phyloP scores from a whole-genome alignment of 345 rosid genomes.

The Citrus trifoliata region DNA sequence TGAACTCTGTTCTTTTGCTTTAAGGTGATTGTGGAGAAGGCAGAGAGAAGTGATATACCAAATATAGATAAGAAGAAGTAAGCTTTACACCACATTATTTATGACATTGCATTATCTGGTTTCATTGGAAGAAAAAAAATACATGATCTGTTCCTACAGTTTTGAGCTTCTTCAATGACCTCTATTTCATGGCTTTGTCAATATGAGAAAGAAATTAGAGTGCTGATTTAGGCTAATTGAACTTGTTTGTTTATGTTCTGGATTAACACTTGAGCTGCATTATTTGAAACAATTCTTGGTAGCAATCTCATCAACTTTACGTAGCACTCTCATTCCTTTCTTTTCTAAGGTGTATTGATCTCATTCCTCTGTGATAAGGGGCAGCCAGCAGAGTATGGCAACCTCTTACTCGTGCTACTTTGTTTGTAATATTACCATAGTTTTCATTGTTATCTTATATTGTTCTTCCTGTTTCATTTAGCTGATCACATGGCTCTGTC shows the following conservation, averaged over 20 bases:
- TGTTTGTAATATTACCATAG: not conserved
- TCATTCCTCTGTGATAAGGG: not conserved
- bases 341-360: not conserved
- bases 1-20: slow-evolving; percentile 9
- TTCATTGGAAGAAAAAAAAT: not conserved
- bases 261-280: not conserved
- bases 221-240: not conserved
- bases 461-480: not conserved
- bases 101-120: not conserved
- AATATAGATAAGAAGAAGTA: slow-evolving; percentile 96
- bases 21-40: slow-evolving; percentile 95
- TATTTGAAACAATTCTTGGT: not conserved
- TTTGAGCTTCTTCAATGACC: not conserved
- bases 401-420: not conserved
- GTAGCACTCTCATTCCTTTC: not conserved
- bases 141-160: not conserved
- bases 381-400: not conserved
- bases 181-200: too few relatives aligned
- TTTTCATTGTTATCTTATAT: not conserved
- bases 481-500: not conserved
- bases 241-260: not conserved
- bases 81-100: slow-evolving; percentile 10
- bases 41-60: slow-evolving; percentile 92
- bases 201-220: too few relatives aligned
- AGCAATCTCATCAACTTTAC: not conserved